Evolutionary conservation across 352 stramenopile species (phyloP), one percentile per base, ranked within the genome.

Genomic region (Elongisporangium prolatum): DNA sequence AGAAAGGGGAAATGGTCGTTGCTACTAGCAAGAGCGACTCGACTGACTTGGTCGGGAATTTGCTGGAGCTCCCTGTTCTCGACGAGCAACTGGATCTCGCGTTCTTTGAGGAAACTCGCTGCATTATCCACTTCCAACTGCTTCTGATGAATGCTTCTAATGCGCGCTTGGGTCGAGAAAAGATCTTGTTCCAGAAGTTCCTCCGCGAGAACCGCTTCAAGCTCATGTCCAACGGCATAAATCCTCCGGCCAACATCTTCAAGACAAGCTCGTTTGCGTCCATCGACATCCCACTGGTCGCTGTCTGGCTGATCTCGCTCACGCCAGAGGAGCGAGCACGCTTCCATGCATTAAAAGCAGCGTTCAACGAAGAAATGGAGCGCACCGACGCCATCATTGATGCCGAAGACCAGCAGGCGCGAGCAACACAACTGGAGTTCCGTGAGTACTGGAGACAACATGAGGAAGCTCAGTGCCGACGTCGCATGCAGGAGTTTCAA

Each of bases 131-230:
- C 61, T 84, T 98, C 44, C 82, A 97, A 63, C 60, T 98, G n/a
- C 66, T 98, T 25, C 64, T 98, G 57, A 57, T 98, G 13, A 90
- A 93, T 21, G 87, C 85, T 2, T 89, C 89, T 0, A 88, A 98
- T 55, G 89, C 86, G 2, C 88, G 89, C 0, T 59, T 97, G 20
- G 81, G 86, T 48, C 84, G 89, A 40, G 86, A 97, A 56, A 93
- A 95, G 58, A 93, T 97, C 21, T 50, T 97, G 37, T 98, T 98
- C 58, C 89, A 97, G 57, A 95, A 97, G 58, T 98, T 98, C 54
- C 60, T 98, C 37, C 80, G 90, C 38, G 92, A 98, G 68, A 97
- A 98, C 63, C 81, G 90, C 52, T 97, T 97, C 74, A 96, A 97
- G 67, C 84, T 98, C 66, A 88, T 97, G 71, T 93, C 88, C 17